These are phyloP conservation scores for Alternaria sp. DNA, from an alignment of 2,329 filamentous ascomycete genomes.

Conservation along the genomic window DNA sequence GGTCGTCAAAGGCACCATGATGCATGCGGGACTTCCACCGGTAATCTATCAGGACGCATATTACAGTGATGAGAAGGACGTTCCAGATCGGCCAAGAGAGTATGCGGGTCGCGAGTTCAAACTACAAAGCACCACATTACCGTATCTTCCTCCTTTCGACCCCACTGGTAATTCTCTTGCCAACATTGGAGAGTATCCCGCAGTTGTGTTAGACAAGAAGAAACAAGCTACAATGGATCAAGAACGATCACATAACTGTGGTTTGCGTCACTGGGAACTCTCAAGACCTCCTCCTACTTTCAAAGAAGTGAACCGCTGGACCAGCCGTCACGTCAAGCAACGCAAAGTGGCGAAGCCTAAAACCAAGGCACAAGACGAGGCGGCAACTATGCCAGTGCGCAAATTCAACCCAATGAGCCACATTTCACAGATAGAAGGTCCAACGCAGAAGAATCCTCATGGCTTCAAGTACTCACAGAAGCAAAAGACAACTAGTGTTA, in stretches of 20 bases:
- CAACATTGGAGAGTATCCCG: slow-evolving; percentile 60
- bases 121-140: slow-evolving; percentile 74
- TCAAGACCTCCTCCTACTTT: slow-evolving; percentile 72
- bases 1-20: slow-evolving; percentile 63
- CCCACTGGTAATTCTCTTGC: slow-evolving; percentile 63
- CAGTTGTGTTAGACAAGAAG: slow-evolving; percentile 57
- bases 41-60: slow-evolving; percentile 84
- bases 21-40: slow-evolving; percentile 64
- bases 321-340: slow-evolving; percentile 48
- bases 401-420: slow-evolving; percentile 27
- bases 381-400: slow-evolving; percentile 18
- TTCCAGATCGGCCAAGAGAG: slow-evolving; percentile 76
- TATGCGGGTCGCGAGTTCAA: slow-evolving; percentile 89
- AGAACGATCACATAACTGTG: slow-evolving; percentile 63
- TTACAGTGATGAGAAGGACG: slow-evolving; percentile 83
- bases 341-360: slow-evolving; percentile 10
- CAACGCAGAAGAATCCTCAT: slow-evolving; percentile 81
- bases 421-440: slow-evolving; percentile 85
- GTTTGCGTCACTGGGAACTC: slow-evolving; percentile 77
- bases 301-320: slow-evolving; percentile 74
- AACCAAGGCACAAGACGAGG: slow-evolving; percentile 5
- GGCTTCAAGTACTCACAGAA: slow-evolving; percentile 88
- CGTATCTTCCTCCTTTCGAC: slow-evolving; percentile 82
- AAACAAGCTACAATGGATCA: slow-evolving; percentile 60
- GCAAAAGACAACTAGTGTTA: slow-evolving; percentile 73